phyloP scores from a whole-genome alignment of 352 stramenopile genomes.

The Globisporangium radiosum region DNA sequence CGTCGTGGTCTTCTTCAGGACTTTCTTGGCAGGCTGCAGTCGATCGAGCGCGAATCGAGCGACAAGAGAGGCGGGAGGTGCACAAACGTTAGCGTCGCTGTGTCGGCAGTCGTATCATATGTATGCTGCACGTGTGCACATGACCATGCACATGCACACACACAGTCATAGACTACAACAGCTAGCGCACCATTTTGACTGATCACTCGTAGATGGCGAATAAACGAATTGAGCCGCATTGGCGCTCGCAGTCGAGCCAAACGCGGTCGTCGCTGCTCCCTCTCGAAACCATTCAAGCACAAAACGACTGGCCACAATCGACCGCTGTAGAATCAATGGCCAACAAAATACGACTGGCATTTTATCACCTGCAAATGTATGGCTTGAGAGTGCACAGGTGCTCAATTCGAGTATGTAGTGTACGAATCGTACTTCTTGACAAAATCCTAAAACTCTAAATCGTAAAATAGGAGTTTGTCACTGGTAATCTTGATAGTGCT shows the following conservation, averaged over 20 bases:
- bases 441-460: too few species aligned
- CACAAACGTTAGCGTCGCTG: not conserved
- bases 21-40: constrained; percentile 74
- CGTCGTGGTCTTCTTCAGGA: constrained; percentile 73
- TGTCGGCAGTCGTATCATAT: too few species aligned
- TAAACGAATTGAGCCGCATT: constrained; percentile 51
- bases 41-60: not conserved
- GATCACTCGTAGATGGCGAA: constrained; percentile 77
- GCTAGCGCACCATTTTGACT: constrained; percentile 41
- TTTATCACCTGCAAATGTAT: too few species aligned
- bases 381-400: too few species aligned
- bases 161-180: not conserved
- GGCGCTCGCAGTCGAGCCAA: not conserved
- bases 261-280: not conserved
- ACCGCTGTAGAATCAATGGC: not conserved
- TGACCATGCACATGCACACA: not conserved
- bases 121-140: not conserved
- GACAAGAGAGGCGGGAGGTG: not conserved
- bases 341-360: not conserved
- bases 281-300: not conserved
- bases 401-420: too few species aligned
- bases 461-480: too few species aligned
- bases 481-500: too few species aligned
- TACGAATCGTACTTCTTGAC: too few species aligned
- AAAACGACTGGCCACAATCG: not conserved